phyloP scores from a whole-genome alignment of 2,329 filamentous ascomycete genomes.

The Aciculosporium take region DNA sequence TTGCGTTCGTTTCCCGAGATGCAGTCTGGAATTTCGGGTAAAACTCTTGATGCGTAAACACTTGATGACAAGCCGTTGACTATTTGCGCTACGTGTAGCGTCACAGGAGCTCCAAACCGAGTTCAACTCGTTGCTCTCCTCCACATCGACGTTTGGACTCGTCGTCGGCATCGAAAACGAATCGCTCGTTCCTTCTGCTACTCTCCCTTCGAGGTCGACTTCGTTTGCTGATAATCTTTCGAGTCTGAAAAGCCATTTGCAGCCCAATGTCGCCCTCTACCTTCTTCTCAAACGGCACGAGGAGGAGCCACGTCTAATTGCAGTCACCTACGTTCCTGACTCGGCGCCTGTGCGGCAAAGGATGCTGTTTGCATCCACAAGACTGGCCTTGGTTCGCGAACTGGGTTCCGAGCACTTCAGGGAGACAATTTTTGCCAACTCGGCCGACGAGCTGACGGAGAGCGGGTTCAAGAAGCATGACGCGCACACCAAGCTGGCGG shows the following conservation, averaged over 20 bases:
- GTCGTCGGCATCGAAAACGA: conserved; percentile 58
- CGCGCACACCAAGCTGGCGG: conserved; percentile 46
- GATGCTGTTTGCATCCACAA: conserved; percentile 71
- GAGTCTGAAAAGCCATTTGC: conserved; percentile 47
- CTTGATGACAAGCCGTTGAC: not conserved
- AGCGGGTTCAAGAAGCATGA: conserved; percentile 61
- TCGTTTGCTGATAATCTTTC: conserved; percentile 51
- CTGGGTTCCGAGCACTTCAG: conserved; percentile 66
- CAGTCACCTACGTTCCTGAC: conserved; percentile 68
- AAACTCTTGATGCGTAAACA: conserved; percentile 2
- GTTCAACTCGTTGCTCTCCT: conserved; percentile 55
- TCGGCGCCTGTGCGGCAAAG: conserved; percentile 67
- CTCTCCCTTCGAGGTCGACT: conserved; percentile 36
- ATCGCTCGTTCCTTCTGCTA: conserved; percentile 45
- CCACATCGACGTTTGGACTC: conserved; percentile 50
- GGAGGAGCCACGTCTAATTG: conserved; percentile 43
- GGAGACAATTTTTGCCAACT: conserved; percentile 61
- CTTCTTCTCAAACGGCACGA: conserved; percentile 58
- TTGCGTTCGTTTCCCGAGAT: conserved; percentile 27
- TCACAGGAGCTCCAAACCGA: conserved; percentile 63
- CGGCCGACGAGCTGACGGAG: conserved; percentile 51
- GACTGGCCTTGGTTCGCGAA: conserved; percentile 61
- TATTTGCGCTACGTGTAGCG: conserved; percentile 30
- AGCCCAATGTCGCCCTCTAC: conserved; percentile 55
- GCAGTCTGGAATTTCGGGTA: conserved; percentile 71